Evolutionary conservation across 202 grass and related monocot genomes (phyloP).

Genomic region (Schoenoplectus tabernaemontani): DNA sequence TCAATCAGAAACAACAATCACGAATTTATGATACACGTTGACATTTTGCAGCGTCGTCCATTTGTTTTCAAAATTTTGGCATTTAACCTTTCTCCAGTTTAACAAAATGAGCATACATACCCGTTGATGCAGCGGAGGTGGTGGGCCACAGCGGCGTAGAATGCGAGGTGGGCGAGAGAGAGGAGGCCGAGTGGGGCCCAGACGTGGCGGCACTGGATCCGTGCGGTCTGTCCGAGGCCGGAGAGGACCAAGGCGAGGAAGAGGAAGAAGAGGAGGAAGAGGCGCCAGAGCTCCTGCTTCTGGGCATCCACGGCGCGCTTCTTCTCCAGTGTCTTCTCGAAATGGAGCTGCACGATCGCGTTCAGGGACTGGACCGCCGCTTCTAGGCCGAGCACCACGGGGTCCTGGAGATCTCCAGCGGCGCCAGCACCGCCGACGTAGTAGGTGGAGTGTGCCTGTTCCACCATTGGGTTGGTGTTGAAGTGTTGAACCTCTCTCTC

Average conservation of each 20-base stretch:
- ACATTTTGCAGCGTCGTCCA: neutral
- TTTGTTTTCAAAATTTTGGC: neutral
- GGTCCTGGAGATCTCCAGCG: slow-evolving; percentile 14
- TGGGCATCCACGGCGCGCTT: slow-evolving; percentile 73
- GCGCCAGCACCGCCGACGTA: slow-evolving; percentile 19
- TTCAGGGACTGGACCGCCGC: slow-evolving; percentile 68
- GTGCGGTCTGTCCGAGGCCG: slow-evolving; percentile 28
- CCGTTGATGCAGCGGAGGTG: slow-evolving; percentile 99
- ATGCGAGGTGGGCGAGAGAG: slow-evolving; percentile 78
- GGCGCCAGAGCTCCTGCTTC: slow-evolving; percentile 97
- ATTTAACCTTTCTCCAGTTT: neutral
- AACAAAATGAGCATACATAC: slow-evolving; percentile 14
- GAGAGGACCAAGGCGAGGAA: slow-evolving; percentile 63
- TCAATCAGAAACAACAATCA: neutral
- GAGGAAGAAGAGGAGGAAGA: slow-evolving; percentile 83
- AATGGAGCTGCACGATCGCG: slow-evolving; percentile 81
- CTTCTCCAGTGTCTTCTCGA: slow-evolving; percentile 97
- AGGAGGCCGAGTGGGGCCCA: slow-evolving; percentile 78
- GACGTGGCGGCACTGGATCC: slow-evolving; percentile 84
- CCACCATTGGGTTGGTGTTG: neutral
- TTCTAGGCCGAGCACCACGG: slow-evolving; percentile 34
- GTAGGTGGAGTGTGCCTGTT: neutral
- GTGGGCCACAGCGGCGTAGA: slow-evolving; percentile 95
- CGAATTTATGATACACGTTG: neutral
- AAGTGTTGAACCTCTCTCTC: neutral